phyloP scores from a whole-genome alignment of 2,329 filamentous ascomycete species.

The Arthrobotrys conoides region DNA sequence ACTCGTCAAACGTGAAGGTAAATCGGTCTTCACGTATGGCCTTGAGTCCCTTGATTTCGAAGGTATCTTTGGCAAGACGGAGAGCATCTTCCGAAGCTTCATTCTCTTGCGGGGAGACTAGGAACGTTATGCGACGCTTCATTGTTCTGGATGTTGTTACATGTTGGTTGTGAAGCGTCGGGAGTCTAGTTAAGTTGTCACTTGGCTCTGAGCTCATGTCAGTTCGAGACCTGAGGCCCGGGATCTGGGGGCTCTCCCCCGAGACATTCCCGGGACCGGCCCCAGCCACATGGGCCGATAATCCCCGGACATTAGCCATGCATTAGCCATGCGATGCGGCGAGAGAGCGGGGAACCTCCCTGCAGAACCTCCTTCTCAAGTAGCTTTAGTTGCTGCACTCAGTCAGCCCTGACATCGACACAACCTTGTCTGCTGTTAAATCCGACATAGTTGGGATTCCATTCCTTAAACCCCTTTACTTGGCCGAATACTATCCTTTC shows the following conservation, averaged over 20 bases:
- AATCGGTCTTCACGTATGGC: constrained; percentile 62
- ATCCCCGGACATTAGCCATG: constrained; percentile 33
- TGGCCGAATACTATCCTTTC: not conserved
- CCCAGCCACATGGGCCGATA: constrained; percentile 43
- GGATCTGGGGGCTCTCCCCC: constrained; percentile 1
- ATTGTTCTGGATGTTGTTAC: constrained; percentile 30
- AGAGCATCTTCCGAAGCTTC: constrained; percentile 41
- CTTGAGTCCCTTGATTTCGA: constrained; percentile 42
- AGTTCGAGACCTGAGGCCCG: not conserved
- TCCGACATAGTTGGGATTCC: constrained; percentile 23
- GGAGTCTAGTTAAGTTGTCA: constrained; percentile 18
- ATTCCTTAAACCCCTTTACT: constrained; percentile 25
- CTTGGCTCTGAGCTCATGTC: not conserved
- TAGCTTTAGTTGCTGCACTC: constrained; percentile 10
- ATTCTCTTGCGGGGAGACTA: constrained; percentile 35
- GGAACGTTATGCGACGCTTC: constrained; percentile 59
- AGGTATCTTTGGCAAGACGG: constrained; percentile 33
- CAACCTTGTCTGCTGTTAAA: constrained; percentile 22
- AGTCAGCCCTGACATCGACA: constrained; percentile 26
- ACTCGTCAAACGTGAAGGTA: constrained; percentile 61
- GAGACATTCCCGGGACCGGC: constrained; percentile 1
- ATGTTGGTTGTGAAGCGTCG: constrained; percentile 4
- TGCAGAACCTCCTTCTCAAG: constrained; percentile 8
- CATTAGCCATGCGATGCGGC: constrained; percentile 16
- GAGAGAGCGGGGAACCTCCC: constrained; percentile 45